Conservation (phyloP, 805 yeast species). For the Hanseniaspora thailandica region DNA sequence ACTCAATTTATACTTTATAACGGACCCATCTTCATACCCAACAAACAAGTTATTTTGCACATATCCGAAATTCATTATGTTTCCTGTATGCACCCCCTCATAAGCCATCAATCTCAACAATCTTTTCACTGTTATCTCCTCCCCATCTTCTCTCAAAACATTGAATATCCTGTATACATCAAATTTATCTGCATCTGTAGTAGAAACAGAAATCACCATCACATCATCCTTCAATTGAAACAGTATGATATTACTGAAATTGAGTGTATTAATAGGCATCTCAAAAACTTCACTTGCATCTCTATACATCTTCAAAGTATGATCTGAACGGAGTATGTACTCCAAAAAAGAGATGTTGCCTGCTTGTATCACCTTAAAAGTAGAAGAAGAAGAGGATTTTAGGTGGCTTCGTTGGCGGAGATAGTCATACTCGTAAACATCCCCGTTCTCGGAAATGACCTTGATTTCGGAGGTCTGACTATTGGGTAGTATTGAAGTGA, state of each 20-base stretch:
- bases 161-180: neutral
- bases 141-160: neutral
- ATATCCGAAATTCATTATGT: constrained; percentile 9
- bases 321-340: neutral
- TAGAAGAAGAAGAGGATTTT: neutral
- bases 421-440: neutral
- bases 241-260: constrained; percentile 8
- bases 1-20: neutral
- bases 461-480: neutral
- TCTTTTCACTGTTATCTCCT: neutral
- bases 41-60: neutral
- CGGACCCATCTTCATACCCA: constrained; percentile 10
- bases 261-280: constrained; percentile 11
- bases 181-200: constrained; percentile 10
- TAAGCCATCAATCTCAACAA: neutral
- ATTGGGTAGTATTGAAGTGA: neutral
- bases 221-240: neutral
- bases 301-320: neutral
- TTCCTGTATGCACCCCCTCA: neutral
- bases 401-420: neutral
- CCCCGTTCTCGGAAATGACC: neutral
- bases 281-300: neutral
- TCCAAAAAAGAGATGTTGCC: neutral
- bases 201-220: constrained; percentile 2
- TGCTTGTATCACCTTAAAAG: neutral